Base-by-base conservation (phyloP, 192 early-diverging fungal genomes). In the Umbelopsis ramanniana region DNA sequence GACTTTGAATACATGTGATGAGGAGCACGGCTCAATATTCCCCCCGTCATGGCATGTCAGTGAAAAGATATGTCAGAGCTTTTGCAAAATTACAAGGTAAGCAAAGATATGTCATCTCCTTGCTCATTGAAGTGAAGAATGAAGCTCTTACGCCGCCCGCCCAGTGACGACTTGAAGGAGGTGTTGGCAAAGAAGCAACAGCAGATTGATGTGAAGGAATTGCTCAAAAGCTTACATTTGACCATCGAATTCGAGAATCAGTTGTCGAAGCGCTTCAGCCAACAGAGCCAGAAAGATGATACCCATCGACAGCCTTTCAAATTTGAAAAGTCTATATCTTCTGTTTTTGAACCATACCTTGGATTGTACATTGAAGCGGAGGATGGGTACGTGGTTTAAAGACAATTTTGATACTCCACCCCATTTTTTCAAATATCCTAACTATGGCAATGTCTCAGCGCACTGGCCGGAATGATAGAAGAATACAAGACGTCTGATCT, bases 211-310 rank as follows among this genome's bases (percentile, higher is more conserved):
- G 93, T 95, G 0, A 91, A 91, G 63, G 71, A 87, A 17, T 82
- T 98, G 72, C 78, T 96, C 10, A 76, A 88, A 19, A 91, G 90
- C 0, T 75, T 99, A 69, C 90, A 94, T 21, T 82, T 90, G 11
- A 97, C 97, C 0, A 83, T 94, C 63, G 95, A 96, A 38, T 98
- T 98, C 79, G 97, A 99, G 80, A 79, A 78, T 17, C 96, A 97
- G 75, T 82, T 97, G 11, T 82, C 87, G 43, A 89, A 89, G 29
- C 81, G 92, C 47, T 98, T 95, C 72, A 77, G 77, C 26, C 84
- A 77, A 57, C 80, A 77, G 71, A 24, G 9, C 9, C 38, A 33
- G 66, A 35, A 23, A 12, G 11, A 26, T 40, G 37, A 3, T 21
- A 33, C 21, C 0, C 14, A 47, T 7, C 6, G 55, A 50, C 11